A percentile compares a stretch with the other conserved stretches of the same genome.
Conservation (phyloP, 441 rosid species). For the Kokia cookei region DNA sequence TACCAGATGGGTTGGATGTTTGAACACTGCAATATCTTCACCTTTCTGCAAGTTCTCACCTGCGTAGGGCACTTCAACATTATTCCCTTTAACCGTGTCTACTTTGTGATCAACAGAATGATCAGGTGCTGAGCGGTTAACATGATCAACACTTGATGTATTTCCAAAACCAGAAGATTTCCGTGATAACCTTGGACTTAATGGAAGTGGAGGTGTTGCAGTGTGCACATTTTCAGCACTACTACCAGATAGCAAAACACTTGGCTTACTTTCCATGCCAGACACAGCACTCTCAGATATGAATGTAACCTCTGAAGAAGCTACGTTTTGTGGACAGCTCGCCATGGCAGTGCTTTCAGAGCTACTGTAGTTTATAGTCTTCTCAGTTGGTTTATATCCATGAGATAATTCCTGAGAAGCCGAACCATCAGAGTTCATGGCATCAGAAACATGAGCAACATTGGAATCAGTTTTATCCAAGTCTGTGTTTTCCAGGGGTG, state of each 20-base stretch:
- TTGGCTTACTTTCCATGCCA: conserved; percentile 31
- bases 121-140: conserved; percentile 29
- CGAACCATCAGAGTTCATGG: conserved; percentile 23
- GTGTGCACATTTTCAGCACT: conserved; percentile 29
- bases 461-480: conserved; percentile 35
- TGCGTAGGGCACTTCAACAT: conserved; percentile 23
- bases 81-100: conserved; percentile 23
- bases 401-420: conserved; percentile 29
- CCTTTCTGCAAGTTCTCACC: conserved; percentile 29
- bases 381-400: conserved; percentile 29
- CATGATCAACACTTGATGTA: conserved; percentile 32
- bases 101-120: conserved; percentile 19
- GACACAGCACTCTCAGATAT: conserved; percentile 27
- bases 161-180: conserved; percentile 49
- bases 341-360: conserved; percentile 22
- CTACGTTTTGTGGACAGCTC: conserved; percentile 24
- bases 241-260: conserved; percentile 24
- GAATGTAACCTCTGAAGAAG: conserved; percentile 36
- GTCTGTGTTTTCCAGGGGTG: conserved; percentile 32
- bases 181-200: conserved; percentile 50
- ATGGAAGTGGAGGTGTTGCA: conserved; percentile 36
- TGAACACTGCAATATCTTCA: conserved; percentile 26
- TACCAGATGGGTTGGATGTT: conserved; percentile 46
- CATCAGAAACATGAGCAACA: conserved; percentile 23
- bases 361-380: conserved; percentile 22